phyloP scores from a whole-genome alignment of 805 yeast genomes.

The Saccharomycopsis sp. region DNA sequence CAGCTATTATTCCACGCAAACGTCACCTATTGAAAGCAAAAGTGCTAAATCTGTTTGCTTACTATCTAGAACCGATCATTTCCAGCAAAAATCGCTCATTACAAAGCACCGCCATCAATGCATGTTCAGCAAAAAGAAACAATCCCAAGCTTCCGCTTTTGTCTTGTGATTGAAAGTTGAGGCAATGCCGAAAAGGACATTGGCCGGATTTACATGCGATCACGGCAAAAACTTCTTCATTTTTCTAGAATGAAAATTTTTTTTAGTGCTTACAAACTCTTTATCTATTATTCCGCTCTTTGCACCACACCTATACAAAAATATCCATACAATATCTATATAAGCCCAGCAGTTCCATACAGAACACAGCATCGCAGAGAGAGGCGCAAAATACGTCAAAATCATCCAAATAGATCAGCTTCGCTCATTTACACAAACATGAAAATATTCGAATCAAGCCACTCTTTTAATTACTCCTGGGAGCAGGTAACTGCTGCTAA shows the following conservation, averaged over 20 bases:
- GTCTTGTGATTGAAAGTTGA: not conserved
- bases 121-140: not conserved
- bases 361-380: not conserved
- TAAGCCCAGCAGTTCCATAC: not conserved
- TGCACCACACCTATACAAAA: not conserved
- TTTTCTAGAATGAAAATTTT: not conserved
- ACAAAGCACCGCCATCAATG: too few relatives aligned
- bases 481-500: constrained; percentile 92
- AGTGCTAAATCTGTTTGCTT: too few relatives aligned
- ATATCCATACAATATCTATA: not conserved
- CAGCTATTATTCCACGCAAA: too few relatives aligned
- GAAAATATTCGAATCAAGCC: constrained; percentile 72
- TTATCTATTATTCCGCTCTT: not conserved
- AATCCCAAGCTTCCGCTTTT: not conserved
- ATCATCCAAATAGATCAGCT: not conserved
- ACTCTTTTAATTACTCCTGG: constrained; percentile 80
- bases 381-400: too few relatives aligned
- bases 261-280: not conserved
- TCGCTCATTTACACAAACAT: constrained; percentile 42
- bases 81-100: too few relatives aligned
- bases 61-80: too few relatives aligned
- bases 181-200: not conserved
- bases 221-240: not conserved
- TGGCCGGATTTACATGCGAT: too few relatives aligned
- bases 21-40: too few relatives aligned